Evolutionary conservation across 1,139 yeast species (phyloP).

Genomic region (Meyerozyma sp.): DNA sequence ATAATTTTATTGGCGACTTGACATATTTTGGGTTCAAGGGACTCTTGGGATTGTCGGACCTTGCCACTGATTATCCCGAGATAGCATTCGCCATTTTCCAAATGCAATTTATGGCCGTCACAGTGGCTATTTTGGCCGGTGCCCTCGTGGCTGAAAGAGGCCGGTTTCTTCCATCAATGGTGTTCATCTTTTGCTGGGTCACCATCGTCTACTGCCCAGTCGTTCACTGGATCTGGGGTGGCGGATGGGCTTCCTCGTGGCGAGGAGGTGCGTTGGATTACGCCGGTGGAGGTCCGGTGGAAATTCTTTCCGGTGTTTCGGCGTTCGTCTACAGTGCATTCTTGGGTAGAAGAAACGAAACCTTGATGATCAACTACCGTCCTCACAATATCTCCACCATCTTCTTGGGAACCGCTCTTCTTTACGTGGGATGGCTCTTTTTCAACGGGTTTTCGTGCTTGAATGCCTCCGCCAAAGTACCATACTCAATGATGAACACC

Average conservation of each 20-base stretch:
- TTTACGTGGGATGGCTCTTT: slow-evolving; percentile 78
- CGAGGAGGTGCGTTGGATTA: slow-evolving; percentile 90
- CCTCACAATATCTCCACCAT: slow-evolving; percentile 92
- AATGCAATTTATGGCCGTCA: slow-evolving; percentile 86
- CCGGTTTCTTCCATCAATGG: slow-evolving; percentile 75
- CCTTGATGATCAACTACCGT: slow-evolving; percentile 79
- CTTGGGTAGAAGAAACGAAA: slow-evolving; percentile 78
- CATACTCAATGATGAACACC: slow-evolving; percentile 86
- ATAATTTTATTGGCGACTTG: slow-evolving; percentile 83
- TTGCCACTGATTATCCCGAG: slow-evolving; percentile 61
- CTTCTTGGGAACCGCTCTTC: slow-evolving; percentile 66
- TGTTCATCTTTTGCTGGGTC: slow-evolving; percentile 82
- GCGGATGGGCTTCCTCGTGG: slow-evolving; percentile 78
- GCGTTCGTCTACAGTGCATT: slow-evolving; percentile 84
- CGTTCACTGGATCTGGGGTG: slow-evolving; percentile 94
- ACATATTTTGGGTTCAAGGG: slow-evolving; percentile 76
- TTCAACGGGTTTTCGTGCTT: slow-evolving; percentile 82
- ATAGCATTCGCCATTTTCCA: slow-evolving; percentile 82
- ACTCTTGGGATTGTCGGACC: slow-evolving; percentile 48
- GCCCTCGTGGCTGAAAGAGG: slow-evolving; percentile 92
- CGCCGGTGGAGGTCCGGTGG: slow-evolving; percentile 98
- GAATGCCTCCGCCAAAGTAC: slow-evolving; percentile 59
- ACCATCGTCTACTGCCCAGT: slow-evolving; percentile 91
- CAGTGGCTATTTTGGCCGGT: slow-evolving; percentile 87
- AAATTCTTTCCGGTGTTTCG: slow-evolving; percentile 84